Percentiles rank a stretch among this genome's conserved stretches.
phyloP scores from a whole-genome alignment of 768 basidiomycete species.

The Psilocybe azurescens region DNA sequence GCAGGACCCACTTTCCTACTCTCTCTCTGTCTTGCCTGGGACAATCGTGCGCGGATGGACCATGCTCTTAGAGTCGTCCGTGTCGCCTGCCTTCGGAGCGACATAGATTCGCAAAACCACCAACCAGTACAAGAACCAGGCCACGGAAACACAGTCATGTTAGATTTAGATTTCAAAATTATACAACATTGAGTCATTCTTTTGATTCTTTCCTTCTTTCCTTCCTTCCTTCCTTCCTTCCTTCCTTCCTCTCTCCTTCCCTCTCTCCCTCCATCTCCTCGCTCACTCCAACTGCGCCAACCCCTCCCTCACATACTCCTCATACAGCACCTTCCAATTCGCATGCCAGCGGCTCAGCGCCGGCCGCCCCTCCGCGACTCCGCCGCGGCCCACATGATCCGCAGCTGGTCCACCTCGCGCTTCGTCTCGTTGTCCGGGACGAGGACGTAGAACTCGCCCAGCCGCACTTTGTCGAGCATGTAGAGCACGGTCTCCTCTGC shows the following conservation, averaged over 20 bases:
- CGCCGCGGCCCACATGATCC: conserved; percentile 89
- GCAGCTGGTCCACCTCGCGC: conserved; percentile 79
- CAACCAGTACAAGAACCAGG: too few species aligned
- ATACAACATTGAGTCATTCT: too few species aligned
- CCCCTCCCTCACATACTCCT: conserved; percentile 74
- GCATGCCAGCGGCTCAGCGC: conserved; percentile 87
- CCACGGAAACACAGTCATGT: too few species aligned
- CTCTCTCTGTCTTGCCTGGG: too few species aligned
- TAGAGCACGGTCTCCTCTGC: conserved; percentile 87
- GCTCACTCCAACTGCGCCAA: conserved; percentile 44
- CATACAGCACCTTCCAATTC: conserved; percentile 79
- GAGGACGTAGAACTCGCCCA: conserved; percentile 90
- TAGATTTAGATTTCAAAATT: too few species aligned
- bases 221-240: background rate
- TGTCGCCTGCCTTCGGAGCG: too few species aligned
- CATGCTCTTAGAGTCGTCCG: too few species aligned
- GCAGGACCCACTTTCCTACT: too few species aligned
- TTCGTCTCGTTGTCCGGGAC: conserved; percentile 93
- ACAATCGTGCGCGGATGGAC: too few species aligned
- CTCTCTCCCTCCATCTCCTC: background rate
- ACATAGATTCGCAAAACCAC: too few species aligned
- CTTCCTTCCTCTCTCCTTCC: background rate
- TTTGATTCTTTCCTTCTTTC: background rate
- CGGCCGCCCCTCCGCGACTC: conserved; percentile 88
- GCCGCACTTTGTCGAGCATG: conserved; percentile 83